A percentile compares a stretch with the other conserved stretches of the same genome.
Conservation (phyloP, 192 early-diverging fungal species). For the Spizellomyces punctatus region DNA sequence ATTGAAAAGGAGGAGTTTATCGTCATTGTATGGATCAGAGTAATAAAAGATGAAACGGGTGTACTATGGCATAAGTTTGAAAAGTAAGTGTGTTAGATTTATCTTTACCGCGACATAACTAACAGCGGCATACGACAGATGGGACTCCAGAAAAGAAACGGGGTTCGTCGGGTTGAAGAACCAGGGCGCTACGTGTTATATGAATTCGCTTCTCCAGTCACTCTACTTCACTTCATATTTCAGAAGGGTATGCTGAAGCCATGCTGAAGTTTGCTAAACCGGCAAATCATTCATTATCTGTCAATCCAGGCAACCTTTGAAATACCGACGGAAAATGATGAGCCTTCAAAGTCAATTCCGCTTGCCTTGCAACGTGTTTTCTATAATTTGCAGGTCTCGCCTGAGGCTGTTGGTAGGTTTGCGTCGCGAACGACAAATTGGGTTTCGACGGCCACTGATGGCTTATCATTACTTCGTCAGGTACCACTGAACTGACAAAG, state of each 20-base stretch:
- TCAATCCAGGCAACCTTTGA: constrained; percentile 73
- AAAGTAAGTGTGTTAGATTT: constrained; percentile 55
- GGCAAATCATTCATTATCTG: background rate
- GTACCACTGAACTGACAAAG: constrained; percentile 92
- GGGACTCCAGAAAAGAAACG: constrained; percentile 87
- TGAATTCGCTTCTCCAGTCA: constrained; percentile 97
- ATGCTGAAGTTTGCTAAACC: background rate
- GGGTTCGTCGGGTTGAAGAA: constrained; percentile 95
- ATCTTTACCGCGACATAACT: background rate
- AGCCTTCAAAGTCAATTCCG: constrained; percentile 84
- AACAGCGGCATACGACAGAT: constrained; percentile 45
- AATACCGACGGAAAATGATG: constrained; percentile 89
- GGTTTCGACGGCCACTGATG: no score
- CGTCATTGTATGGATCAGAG: constrained; percentile 73
- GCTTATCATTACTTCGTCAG: constrained; percentile 18
- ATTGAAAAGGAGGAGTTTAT: constrained; percentile 40
- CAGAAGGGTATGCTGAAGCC: constrained; percentile 56
- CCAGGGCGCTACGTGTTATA: constrained; percentile 98
- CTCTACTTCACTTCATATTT: constrained; percentile 94
- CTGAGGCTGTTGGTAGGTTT: constrained; percentile 62
- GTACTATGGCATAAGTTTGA: constrained; percentile 94
- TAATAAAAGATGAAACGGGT: constrained; percentile 86
- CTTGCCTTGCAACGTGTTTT: constrained; percentile 94
- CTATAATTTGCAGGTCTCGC: constrained; percentile 79
- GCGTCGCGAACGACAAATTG: constrained; percentile 1